Base-by-base conservation (phyloP, 148 eudicot genomes). In the Diospyros lotus region DNA sequence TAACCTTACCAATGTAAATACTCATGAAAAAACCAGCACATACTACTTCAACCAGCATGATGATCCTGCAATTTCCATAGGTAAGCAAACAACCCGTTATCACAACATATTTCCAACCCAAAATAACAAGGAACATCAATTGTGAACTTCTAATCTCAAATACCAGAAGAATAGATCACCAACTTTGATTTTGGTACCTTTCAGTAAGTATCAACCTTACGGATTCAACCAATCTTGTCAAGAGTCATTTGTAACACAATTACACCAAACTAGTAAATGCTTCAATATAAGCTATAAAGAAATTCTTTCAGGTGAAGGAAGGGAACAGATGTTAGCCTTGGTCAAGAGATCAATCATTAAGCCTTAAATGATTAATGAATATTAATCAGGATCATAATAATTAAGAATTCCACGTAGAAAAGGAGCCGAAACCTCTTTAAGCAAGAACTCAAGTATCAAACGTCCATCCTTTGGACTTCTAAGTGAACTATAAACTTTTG, bases 41-140 rank as follows among this genome's bases (percentile, higher is more conserved):
- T 52, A 93, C 76, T 72, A 88, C 94, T 91, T 95, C 99, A 71
- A 85, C 75, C 72, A 91, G 86, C 98, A 95, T 95, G 76, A 95
- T 87, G 62, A 93, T 91, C 90, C 99, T 95, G 93, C 81, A 89
- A 52, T 75, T 51, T 73, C 66, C 38, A n/a, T 9, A 73, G 15
- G 18, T 40, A 56, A 42, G 52, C 48, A 66, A 59, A 38, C 50
- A 63, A 2, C 51, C 6, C 2, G 39, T 73, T 45, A 73, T 67
- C 28, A 10, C 39, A 48, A 17, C 69, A 66, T 66, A n/a, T 39
- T 66, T 66, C 68, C 4, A n/a, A 28, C 28, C 6, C 4, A 39
- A 39, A 63, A 7, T 39, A 50, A 73, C 10, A 73, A 63, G 13
- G 13, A 63, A 62, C 18, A 65, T 13, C 45, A 58, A 8, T 42